Evolutionary conservation across 192 early-diverging fungal species (phyloP).

Genomic region (Rhizophagus prolifer): DNA sequence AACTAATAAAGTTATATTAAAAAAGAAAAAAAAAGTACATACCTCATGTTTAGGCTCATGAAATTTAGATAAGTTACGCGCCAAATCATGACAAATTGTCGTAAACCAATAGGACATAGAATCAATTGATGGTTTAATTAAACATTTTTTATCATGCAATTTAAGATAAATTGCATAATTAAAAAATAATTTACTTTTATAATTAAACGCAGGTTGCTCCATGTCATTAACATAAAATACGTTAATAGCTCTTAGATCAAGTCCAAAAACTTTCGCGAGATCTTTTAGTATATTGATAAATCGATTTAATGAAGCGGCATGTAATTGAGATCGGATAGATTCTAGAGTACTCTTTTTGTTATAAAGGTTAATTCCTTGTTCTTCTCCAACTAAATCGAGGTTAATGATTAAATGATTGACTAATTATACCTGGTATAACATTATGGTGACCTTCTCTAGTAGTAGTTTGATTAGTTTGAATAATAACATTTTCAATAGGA

Average conservation of each 20-base stretch:
- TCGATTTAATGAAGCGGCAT: slow-evolving; percentile 34
- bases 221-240: slow-evolving; percentile 69
- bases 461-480: too few species aligned
- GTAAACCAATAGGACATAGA: slow-evolving; percentile 81
- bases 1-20: too few species aligned
- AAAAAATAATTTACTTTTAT: slow-evolving; percentile 74
- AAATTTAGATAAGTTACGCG: slow-evolving; percentile 65
- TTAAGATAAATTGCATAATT: slow-evolving; percentile 75
- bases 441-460: too few species aligned
- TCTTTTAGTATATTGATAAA: slow-evolving; percentile 46
- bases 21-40: too few species aligned
- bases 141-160: slow-evolving; percentile 52
- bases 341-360: too few species aligned
- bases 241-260: slow-evolving; percentile 58
- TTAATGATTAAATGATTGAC: too few species aligned
- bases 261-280: slow-evolving; percentile 62
- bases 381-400: too few species aligned
- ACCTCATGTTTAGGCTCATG: slow-evolving; percentile 78
- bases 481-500: too few species aligned
- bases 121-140: slow-evolving; percentile 30
- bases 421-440: too few species aligned
- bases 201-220: slow-evolving; percentile 76
- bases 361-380: too few species aligned
- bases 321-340: slow-evolving; percentile 41
- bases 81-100: slow-evolving; percentile 81